Conservation (phyloP, 2,329 filamentous ascomycete genomes). For the Setomelanomma holmii region DNA sequence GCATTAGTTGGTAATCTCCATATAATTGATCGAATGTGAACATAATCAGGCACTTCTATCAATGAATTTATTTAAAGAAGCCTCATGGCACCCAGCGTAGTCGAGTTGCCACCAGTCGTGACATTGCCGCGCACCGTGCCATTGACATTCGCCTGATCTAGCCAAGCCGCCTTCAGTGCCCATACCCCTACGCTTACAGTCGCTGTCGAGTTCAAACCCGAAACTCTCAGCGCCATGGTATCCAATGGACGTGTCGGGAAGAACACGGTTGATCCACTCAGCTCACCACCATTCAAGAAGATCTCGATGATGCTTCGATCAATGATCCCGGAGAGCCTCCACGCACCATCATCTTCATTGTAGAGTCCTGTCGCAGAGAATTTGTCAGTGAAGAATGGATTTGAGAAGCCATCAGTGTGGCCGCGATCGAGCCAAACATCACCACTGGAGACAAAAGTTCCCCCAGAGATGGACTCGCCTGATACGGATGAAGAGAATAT, state of each 20-base stretch:
- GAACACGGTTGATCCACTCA: constrained; percentile 59
- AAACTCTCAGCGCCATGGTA: constrained; percentile 40
- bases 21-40: background rate
- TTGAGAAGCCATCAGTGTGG: constrained; percentile 58
- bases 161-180: constrained; percentile 50
- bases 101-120: constrained; percentile 19
- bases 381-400: constrained; percentile 64
- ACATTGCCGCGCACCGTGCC: constrained; percentile 46
- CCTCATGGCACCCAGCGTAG: constrained; percentile 1
- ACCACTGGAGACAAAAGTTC: constrained; percentile 56
- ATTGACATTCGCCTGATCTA: constrained; percentile 33
- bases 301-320: constrained; percentile 64
- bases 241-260: constrained; percentile 57
- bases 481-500: constrained; percentile 60
- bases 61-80: constrained; percentile 6
- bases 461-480: constrained; percentile 58
- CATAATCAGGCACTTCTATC: background rate
- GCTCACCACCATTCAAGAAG: constrained; percentile 61
- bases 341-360: constrained; percentile 36
- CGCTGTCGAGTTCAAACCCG: constrained; percentile 44
- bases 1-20: too few species aligned
- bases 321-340: constrained; percentile 58
- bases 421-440: constrained; percentile 61
- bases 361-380: constrained; percentile 51
- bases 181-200: constrained; percentile 50